These are phyloP conservation scores for Ophiocordyceps robertsii DNA, from an alignment of 2,329 filamentous ascomycete genomes.

Conservation along the genomic window DNA sequence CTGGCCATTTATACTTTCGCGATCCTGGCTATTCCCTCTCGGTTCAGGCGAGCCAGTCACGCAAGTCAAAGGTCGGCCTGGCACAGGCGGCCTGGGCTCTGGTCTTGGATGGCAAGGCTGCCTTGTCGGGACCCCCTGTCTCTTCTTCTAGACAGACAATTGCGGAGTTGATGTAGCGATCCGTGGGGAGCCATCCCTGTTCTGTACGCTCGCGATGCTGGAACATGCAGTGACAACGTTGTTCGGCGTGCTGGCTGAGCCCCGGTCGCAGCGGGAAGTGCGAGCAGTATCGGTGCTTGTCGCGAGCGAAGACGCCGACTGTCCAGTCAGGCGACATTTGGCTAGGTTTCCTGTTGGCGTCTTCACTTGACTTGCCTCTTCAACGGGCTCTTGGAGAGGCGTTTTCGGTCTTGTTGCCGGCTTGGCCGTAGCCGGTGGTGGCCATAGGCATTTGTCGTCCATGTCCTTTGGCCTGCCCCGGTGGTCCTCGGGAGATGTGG, in stretches of 20 bases:
- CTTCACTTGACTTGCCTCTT: neutral
- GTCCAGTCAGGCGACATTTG: no score
- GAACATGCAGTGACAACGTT: no score
- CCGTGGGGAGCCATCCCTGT: no score
- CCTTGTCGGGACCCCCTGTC: neutral
- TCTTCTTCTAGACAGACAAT: conserved; percentile 3
- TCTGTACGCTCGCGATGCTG: no score
- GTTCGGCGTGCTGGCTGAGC: no score
- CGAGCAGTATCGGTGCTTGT: neutral
- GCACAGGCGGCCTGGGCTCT: neutral
- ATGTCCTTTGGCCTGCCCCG: neutral
- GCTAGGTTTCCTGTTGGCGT: neutral
- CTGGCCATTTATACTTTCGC: no score
- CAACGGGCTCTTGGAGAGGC: neutral
- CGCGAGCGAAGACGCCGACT: neutral
- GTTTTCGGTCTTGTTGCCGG: neutral
- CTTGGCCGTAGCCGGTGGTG: neutral
- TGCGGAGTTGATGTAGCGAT: conserved; percentile 1
- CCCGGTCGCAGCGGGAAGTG: neutral
- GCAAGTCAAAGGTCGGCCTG: no score
- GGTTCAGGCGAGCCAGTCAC: no score
- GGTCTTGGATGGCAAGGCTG: neutral
- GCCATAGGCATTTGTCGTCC: neutral
- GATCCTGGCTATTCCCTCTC: no score
- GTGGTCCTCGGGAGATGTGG: neutral